phyloP scores from a whole-genome alignment of 208 protist genomes.

The Leishmania braziliensis region DNA sequence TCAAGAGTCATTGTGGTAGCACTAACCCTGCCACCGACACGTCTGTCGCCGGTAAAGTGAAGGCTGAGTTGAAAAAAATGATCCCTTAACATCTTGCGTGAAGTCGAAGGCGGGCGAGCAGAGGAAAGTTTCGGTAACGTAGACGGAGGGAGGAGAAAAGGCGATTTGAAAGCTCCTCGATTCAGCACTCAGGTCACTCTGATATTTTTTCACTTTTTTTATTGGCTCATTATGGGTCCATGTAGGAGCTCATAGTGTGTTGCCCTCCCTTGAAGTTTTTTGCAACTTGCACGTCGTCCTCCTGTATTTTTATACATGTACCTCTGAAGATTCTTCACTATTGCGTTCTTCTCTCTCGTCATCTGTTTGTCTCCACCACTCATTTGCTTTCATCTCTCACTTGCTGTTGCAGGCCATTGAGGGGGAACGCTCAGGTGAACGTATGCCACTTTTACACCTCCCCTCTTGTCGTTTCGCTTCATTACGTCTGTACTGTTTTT shows the following conservation, averaged over 20 bases:
- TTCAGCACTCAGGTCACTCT: background rate
- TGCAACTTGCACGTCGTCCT: background rate
- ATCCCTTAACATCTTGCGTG: constrained; percentile 10
- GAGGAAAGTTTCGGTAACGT: background rate
- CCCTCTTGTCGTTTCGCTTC: too few species aligned
- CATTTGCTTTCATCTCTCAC: background rate
- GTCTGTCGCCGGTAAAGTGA: constrained; percentile 62
- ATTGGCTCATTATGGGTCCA: background rate
- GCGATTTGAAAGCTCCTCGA: background rate
- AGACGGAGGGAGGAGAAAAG: background rate
- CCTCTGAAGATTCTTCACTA: background rate
- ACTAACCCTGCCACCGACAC: constrained; percentile 39
- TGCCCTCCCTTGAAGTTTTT: background rate
- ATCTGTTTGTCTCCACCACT: background rate
- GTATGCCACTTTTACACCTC: background rate
- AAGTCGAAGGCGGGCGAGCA: background rate
- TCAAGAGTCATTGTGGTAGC: constrained; percentile 50
- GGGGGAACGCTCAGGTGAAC: background rate
- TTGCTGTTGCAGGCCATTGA: background rate
- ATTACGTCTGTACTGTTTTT: background rate
- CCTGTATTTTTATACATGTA: background rate
- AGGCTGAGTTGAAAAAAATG: constrained; percentile 78
- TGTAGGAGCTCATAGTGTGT: background rate
- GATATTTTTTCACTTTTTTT: background rate
- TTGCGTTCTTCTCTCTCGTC: background rate